phyloP scores from a whole-genome alignment of 352 stramenopile species.

The Phytophthora pistaciae region DNA sequence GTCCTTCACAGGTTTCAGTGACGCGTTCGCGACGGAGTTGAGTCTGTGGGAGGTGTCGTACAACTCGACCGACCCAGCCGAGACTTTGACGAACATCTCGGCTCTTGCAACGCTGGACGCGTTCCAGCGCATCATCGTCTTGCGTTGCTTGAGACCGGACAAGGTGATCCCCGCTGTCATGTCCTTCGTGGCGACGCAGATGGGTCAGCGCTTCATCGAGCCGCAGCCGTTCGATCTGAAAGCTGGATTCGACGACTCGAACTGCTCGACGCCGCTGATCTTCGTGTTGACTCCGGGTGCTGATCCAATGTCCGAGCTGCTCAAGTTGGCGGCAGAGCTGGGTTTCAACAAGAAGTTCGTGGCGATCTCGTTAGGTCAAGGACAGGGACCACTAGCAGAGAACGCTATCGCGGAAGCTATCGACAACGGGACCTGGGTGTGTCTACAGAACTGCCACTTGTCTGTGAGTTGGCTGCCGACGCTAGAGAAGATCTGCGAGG shows the following conservation, averaged over 20 bases:
- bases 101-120: constrained; percentile 70
- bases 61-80: constrained; percentile 88
- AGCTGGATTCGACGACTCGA: constrained; percentile 93
- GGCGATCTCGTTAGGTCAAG: constrained; percentile 95
- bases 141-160: constrained; percentile 94
- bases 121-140: constrained; percentile 92
- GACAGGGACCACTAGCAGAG: constrained; percentile 93
- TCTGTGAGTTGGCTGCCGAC: constrained; percentile 95
- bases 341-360: constrained; percentile 94
- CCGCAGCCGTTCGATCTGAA: constrained; percentile 94
- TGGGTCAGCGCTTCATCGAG: constrained; percentile 94
- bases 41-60: constrained; percentile 78
- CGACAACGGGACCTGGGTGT: constrained; percentile 95
- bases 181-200: constrained; percentile 90
- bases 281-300: constrained; percentile 96
- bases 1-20: constrained; percentile 59
- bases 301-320: constrained; percentile 95
- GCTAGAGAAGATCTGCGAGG: constrained; percentile 95
- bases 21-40: constrained; percentile 63
- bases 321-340: constrained; percentile 92
- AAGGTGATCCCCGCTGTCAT: constrained; percentile 93
- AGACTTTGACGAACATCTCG: constrained; percentile 59
- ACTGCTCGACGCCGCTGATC: constrained; percentile 94
- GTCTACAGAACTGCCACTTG: constrained; percentile 97
- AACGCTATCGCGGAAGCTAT: constrained; percentile 94